Evolutionary conservation across 129 eudicot species (phyloP).

Genomic region (Ambrosia trifida): DNA sequence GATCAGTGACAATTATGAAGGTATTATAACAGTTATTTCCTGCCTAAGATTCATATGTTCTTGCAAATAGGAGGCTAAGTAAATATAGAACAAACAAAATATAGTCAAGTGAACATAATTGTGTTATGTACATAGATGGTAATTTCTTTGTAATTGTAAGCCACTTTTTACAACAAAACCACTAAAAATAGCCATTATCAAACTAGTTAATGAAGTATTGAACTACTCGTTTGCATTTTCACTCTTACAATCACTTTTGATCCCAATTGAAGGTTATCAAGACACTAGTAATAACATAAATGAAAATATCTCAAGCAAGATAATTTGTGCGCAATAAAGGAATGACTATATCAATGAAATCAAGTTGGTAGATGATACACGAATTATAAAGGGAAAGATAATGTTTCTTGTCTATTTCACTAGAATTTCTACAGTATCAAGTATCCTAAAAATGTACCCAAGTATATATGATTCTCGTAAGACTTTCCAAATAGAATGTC

Average conservation of each 20-base stretch:
- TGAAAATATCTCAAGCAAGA: not conserved
- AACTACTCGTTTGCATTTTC: not conserved
- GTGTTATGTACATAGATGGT: conserved; percentile 4
- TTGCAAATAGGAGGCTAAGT: conserved; percentile 13
- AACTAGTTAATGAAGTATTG: not conserved
- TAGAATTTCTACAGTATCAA: conserved; percentile 1
- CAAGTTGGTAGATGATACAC: not conserved
- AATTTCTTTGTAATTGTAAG: conserved; percentile 3
- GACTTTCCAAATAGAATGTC: not conserved
- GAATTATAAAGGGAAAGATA: not conserved
- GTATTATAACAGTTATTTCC: not conserved
- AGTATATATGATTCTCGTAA: not conserved
- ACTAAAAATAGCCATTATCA: conserved; percentile 2
- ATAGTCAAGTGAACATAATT: not conserved
- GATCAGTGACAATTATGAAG: conserved; percentile 18
- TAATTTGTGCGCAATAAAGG: not conserved
- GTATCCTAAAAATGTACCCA: not conserved
- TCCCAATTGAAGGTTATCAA: not conserved
- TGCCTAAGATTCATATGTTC: conserved; percentile 13
- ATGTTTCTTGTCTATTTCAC: not conserved
- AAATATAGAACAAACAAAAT: not conserved
- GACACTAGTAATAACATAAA: conserved; percentile 10
- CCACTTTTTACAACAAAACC: not conserved
- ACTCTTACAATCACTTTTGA: not conserved
- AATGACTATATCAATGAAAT: too few species aligned